phyloP scores from a whole-genome alignment of 768 basidiomycete genomes.

The Pholiota molesta region DNA sequence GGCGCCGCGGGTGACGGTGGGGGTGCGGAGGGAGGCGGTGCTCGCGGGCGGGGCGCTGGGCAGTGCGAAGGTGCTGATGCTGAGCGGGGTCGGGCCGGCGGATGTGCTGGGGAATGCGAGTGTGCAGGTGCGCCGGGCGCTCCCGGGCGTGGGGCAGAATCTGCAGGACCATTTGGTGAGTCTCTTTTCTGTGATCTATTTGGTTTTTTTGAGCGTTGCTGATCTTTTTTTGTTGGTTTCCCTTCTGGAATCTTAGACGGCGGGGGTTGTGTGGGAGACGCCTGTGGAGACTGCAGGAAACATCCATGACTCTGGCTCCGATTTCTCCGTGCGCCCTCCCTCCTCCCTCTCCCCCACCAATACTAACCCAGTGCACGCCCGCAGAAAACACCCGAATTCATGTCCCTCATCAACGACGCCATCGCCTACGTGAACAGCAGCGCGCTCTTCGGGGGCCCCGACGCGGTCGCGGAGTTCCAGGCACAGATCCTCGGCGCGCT shows the following conservation, averaged over 20 bases:
- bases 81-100: constrained; percentile 56
- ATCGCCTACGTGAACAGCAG: constrained; percentile 43
- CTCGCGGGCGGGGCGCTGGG: constrained; percentile 42
- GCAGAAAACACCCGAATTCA: constrained; percentile 30
- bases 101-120: constrained; percentile 48
- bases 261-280: constrained; percentile 29
- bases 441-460: constrained; percentile 38
- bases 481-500: constrained; percentile 28
- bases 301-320: constrained; percentile 28
- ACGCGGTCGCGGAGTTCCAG: constrained; percentile 14
- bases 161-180: constrained; percentile 53
- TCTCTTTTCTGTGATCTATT: too few species aligned
- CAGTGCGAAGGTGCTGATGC: constrained; percentile 51
- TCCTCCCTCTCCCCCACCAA: background rate
- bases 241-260: constrained; percentile 20
- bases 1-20: constrained; percentile 41
- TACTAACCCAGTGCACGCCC: too few species aligned
- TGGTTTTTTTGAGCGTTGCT: background rate
- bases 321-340: constrained; percentile 30
- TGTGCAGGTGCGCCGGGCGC: constrained; percentile 39
- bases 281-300: constrained; percentile 36
- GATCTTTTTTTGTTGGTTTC: background rate
- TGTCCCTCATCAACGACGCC: constrained; percentile 60
- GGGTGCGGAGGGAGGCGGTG: background rate
- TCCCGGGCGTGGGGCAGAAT: constrained; percentile 60